Evolutionary conservation across 2,329 filamentous ascomycete genomes (phyloP).

Genomic region (Dactylellina parvicollis): DNA sequence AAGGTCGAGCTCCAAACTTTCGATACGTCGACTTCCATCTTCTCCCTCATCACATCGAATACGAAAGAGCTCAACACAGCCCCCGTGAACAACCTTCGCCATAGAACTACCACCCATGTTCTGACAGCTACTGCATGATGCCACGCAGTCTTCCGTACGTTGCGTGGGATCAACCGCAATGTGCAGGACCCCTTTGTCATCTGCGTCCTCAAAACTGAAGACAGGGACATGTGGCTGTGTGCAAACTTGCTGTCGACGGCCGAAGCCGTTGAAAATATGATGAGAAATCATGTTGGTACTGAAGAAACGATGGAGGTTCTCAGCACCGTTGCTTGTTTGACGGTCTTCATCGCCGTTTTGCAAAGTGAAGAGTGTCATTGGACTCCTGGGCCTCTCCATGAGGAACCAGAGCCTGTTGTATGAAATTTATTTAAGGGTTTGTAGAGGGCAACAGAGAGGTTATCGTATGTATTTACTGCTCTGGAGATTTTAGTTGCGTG

Average conservation of each 20-base stretch:
- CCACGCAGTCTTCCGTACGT: neutral
- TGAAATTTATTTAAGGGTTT: no score
- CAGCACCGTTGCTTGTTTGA: neutral
- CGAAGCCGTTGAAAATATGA: neutral
- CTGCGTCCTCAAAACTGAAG: constrained; percentile 11
- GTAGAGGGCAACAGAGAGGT: no score
- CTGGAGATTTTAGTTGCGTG: no score
- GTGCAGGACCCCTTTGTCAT: constrained; percentile 16
- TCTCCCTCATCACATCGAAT: constrained; percentile 15
- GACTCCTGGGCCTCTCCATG: neutral
- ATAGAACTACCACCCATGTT: constrained; percentile 29
- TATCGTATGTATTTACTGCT: no score
- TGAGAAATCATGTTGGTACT: constrained; percentile 7
- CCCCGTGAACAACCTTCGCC: constrained; percentile 30
- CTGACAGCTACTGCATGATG: constrained; percentile 31
- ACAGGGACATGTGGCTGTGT: constrained; percentile 1
- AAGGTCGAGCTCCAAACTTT: constrained; percentile 27
- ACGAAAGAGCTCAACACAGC: constrained; percentile 38
- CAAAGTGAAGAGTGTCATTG: neutral
- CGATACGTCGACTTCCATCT: constrained; percentile 6
- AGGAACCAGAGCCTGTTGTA: neutral
- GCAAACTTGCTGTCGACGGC: constrained; percentile 29
- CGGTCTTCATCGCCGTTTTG: neutral
- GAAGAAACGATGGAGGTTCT: neutral
- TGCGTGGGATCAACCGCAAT: constrained; percentile 23